Conservation (phyloP, 2,329 filamentous ascomycete genomes). For the Scytalidium lignicola region DNA sequence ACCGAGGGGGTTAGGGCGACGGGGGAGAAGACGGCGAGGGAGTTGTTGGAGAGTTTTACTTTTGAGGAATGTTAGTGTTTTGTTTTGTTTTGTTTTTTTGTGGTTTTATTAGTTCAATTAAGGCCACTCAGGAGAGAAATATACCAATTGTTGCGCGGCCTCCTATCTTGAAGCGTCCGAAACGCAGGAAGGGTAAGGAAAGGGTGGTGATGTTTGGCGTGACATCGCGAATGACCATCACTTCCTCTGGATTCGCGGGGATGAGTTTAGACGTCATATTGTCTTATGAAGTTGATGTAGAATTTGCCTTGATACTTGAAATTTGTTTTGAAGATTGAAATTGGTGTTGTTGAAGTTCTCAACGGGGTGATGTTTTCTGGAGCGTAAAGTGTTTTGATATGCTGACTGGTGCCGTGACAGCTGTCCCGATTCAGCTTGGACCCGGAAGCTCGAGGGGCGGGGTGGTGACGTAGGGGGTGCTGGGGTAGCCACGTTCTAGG, state of each 20-base stretch:
- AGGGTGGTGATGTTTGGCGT: conserved; percentile 74
- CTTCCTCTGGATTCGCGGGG: conserved; percentile 66
- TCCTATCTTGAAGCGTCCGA: conserved; percentile 75
- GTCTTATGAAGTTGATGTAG: neutral
- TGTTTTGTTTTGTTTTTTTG: neutral
- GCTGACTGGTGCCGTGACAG: no score
- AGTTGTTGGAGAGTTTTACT: conserved; percentile 75
- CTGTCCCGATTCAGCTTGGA: neutral
- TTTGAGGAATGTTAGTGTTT: conserved; percentile 2
- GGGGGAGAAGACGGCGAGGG: conserved; percentile 86
- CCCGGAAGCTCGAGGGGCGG: neutral
- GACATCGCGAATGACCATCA: conserved; percentile 87
- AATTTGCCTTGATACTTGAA: no score
- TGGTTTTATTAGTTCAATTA: conserved; percentile 2
- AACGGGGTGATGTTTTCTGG: no score
- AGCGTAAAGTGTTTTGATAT: no score
- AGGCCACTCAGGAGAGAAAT: conserved; percentile 4
- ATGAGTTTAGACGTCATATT: conserved; percentile 60
- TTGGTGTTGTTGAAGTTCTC: no score
- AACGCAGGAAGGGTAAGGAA: conserved; percentile 79
- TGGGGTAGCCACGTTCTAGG: neutral
- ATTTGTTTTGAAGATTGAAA: no score
- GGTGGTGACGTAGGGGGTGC: neutral
- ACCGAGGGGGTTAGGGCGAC: conserved; percentile 77
- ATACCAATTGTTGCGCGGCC: conserved; percentile 80